Evolutionary conservation across 495 filamentous ascomycete species (phyloP).

Genomic region (Aspergillus egyptiacus): DNA sequence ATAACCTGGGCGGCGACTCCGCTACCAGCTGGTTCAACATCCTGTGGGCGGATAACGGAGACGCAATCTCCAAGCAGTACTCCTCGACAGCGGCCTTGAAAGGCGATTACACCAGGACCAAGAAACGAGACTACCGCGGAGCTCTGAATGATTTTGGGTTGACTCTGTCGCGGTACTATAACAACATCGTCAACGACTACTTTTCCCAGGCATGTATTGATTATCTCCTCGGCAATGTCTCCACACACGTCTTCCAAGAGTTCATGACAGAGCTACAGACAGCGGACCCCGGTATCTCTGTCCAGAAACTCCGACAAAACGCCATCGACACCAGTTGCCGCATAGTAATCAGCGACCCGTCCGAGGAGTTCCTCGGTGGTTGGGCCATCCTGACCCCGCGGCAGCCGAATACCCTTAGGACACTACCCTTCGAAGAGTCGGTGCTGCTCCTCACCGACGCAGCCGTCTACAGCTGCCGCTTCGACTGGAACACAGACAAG

Average conservation of each 20-base stretch:
- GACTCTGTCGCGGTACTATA: constrained; percentile 61
- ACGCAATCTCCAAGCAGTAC: constrained; percentile 57
- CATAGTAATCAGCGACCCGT: constrained; percentile 75
- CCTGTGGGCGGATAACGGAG: constrained; percentile 91
- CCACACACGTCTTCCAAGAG: constrained; percentile 75
- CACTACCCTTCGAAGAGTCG: constrained; percentile 71
- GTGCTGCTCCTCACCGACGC: constrained; percentile 80
- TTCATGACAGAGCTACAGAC: constrained; percentile 86
- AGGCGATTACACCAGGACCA: constrained; percentile 88
- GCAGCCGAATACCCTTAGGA: constrained; percentile 57
- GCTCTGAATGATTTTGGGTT: constrained; percentile 89
- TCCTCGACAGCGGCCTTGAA: constrained; percentile 91
- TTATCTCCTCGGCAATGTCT: constrained; percentile 86
- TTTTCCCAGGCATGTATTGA: constrained; percentile 94
- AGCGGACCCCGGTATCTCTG: constrained; percentile 78
- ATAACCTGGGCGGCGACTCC: constrained; percentile 59
- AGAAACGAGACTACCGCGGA: constrained; percentile 84
- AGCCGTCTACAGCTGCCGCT: constrained; percentile 79
- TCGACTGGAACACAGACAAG: constrained; percentile 92
- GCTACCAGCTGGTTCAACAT: constrained; percentile 87
- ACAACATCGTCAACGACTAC: constrained; percentile 92
- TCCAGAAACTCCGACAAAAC: constrained; percentile 73
- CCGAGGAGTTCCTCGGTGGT: constrained; percentile 76
- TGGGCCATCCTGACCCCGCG: constrained; percentile 74
- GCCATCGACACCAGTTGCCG: constrained; percentile 81